Evolutionary conservation across 1,284 basidiomycete species (phyloP), one percentile per base, ranked within the genome.

Genomic region (Ustilago cynodontis): DNA sequence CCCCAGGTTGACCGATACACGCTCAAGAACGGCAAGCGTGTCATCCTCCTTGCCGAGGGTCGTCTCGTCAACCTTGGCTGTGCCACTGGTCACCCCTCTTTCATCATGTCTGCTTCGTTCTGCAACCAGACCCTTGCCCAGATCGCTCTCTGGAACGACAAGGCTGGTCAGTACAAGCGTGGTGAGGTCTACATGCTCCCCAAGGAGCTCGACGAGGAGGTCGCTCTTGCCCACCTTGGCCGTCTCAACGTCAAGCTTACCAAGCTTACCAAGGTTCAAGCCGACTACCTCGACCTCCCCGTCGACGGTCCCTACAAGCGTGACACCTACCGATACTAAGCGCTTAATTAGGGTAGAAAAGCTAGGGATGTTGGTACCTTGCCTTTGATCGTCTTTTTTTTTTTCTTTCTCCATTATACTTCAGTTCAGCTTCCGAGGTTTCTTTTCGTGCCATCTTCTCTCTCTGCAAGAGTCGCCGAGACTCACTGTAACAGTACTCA

Each of bases 71-170:
- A 99, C 91, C 90, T 99, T 83, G 96, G 96, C 89, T 95, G 92
- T 88, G 87, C 87, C 55, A 87, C 87, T 43, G 87, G 87, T 66
- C 87, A 88, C 85, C 87, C 86, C n/a, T 87, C 86, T 53, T 94
- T 94, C 88, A 96, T 99, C 89, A 99, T 99, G 97, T 98, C 95
- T 41, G 98, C 95, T 90, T 99, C 97, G 63, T 99, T 99, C 90
- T 89, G 94, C 87, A 99, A 99, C 91, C 96, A 99, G 89, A 94
- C 95, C 72, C 90, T 99, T 80, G 96, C 96, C 56, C 96, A 99
- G 89, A 98, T 99, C 84, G 96, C 94, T 29, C 92, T 99, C 86
- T 99, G 95, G 95, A 92, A 92, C 49, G 90, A 91, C 45, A 90
- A 91, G 86, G 90, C 92, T 86, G 82, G 82, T 73, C 85, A 87